Evolutionary conservation across 495 filamentous ascomycete species (phyloP), one percentile per base, ranked within the genome.

Genomic region (Daldinia bambusicola): DNA sequence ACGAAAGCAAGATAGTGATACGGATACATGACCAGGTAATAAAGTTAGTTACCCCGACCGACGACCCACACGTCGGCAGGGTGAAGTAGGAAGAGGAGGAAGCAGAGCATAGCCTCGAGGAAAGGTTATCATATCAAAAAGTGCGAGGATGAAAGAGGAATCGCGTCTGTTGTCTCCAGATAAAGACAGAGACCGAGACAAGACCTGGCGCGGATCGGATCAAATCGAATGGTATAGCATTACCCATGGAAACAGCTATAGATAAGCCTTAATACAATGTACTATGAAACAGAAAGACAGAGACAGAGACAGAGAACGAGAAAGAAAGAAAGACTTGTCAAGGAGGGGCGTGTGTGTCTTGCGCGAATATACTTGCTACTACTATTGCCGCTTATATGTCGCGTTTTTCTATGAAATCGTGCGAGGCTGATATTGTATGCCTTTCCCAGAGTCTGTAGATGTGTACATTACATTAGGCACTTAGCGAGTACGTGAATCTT

Each of bases 251-350:
- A 63, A 60, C 64, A 72, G 55, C 31, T 37, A 13, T 72, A 72
- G 61, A 72, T 72, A 69, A 67, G 70, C 55, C 61, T 66, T 72
- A 72, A 72, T 72, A 72, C 69, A 63, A 59, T 61, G 56, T 67
- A 67, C 53, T 30, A 56, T 56, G 53, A 56, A 32, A 13, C 52
- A 32, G n/a, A 55, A 31, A 18, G 30, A 34, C 0, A 50, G 41
- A 20, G 2, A 48, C n/a, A n/a, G n/a, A n/a, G 41, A 48, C 5
- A 18, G 14, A 48, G 8, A 48, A n/a, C n/a, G n/a, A n/a, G n/a
- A n/a, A 26, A 22, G 20, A 20, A 14, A 48, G 43, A 31, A 10
- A 32, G 6, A 53, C 13, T 12, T 32, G 5, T 7, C 8, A 30
- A 52, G 26, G 50, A 14, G 26, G 13, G 13, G 1, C 3, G 22